Evolutionary conservation across 1,284 basidiomycete genomes (phyloP), one percentile per base, ranked within the genome.

Genomic region (Lentinula novae-zelandiae): DNA sequence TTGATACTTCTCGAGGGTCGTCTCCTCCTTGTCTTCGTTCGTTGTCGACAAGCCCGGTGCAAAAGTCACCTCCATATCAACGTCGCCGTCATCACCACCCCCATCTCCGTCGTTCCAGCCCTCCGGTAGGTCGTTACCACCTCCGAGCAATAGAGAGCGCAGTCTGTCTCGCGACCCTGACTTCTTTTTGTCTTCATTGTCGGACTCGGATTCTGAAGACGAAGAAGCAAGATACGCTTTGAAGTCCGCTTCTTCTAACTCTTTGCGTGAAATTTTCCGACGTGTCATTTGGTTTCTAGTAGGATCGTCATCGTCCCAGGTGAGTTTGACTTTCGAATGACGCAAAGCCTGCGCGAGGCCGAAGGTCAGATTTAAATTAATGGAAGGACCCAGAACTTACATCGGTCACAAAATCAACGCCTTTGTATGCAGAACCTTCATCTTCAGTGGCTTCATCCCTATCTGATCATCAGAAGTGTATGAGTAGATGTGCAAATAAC

Each of bases 281-380:
- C 95, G 86, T 9, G 93, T 94, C 52, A 97, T 69, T 61, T 88
- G 87, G 63, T 81, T 83, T 17, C 97, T 89, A 70, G 96, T 92
- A 2, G 93, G 89, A 69, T 99, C 96, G 73, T 99, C 97, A 65
- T 96, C 93, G 70, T 99, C 97, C 97, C 97, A 99, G 8, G 96
- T 98, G 31, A 99, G 82, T 70, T 93, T 96, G 66, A 99, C 96
- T 77, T 95, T 96, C 12, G 97, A 99, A 73, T 99, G 96, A 7
- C 97, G 90, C n/a, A 99, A 84, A 6, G 96, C 96, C 93, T 96
- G 65, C 2, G 49, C 27, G 38, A 40, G 33, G 20, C 60, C 4
- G 40, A 15, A 27, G 17, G 42, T 39, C 3, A 27, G 3, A 27
- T 27, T 34, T 44, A 58, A 57, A n/a, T 9, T 33, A 15, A 9